A percentile compares a stretch with the other conserved stretches of the same genome.
phyloP scores from a whole-genome alignment of 306 rosid species.

The Trichosanthes truncata region DNA sequence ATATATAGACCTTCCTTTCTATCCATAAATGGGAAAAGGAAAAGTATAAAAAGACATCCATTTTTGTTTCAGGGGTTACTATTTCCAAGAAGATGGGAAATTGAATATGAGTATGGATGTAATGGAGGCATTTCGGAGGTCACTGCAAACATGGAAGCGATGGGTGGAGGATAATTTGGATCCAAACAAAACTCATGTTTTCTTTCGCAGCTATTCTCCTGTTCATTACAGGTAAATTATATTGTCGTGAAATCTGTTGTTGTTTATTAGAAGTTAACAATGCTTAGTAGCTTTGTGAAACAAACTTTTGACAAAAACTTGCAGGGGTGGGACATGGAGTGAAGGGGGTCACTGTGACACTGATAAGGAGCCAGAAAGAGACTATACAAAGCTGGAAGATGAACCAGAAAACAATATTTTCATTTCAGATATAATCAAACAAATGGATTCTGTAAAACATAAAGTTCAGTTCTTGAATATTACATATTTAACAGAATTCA shows the following conservation, averaged over 20 bases:
- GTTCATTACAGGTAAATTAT: constrained; percentile 63
- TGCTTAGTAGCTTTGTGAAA: neutral
- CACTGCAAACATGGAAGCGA: constrained; percentile 65
- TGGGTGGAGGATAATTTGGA: constrained; percentile 52
- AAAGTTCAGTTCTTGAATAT: constrained; percentile 62
- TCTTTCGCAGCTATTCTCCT: constrained; percentile 75
- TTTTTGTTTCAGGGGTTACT: constrained; percentile 42
- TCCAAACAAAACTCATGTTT: constrained; percentile 34
- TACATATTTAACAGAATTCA: constrained; percentile 66
- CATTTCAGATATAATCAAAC: constrained; percentile 48
- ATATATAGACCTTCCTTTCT: neutral
- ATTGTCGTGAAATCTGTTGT: neutral
- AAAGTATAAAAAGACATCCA: neutral
- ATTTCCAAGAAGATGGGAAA: constrained; percentile 60
- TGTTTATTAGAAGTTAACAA: neutral
- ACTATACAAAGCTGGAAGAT: constrained; percentile 31
- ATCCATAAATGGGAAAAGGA: neutral
- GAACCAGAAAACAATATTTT: constrained; percentile 48
- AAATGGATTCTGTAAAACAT: constrained; percentile 49
- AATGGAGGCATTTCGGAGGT: constrained; percentile 58
- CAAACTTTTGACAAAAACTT: neutral
- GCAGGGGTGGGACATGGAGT: constrained; percentile 70
- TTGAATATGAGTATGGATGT: constrained; percentile 50
- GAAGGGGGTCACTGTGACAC: constrained; percentile 55
- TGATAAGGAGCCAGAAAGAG: constrained; percentile 44